Base-by-base conservation (phyloP, 2,329 filamentous ascomycete species). In the Helminthosporium solani region DNA sequence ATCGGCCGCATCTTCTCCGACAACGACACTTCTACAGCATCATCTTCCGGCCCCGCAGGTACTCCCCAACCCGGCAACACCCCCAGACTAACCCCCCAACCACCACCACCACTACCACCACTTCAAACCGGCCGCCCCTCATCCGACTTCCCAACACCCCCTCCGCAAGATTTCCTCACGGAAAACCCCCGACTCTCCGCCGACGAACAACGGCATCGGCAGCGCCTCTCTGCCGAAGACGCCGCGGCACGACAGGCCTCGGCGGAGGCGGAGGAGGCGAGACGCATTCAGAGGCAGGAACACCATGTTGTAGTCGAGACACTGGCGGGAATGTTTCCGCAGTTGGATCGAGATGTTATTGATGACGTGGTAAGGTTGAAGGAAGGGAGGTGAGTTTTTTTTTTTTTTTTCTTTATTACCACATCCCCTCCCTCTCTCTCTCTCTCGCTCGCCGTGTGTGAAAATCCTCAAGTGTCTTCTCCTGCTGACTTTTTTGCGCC, bases 351-450 rank as follows among this genome's bases (percentile, higher is more conserved):
- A 61, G 95, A 99, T 39, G 81, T 99, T 30, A 97, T 99, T 65
- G 91, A 91, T 61, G 94, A 99, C 73, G 94, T 99, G 33, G 94
- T 99, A 20, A 85, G 92, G 68, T 84, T 95, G 75, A 96, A 99
- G 73, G 86, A 96, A 71, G 95, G 94, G 66, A 83, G 89, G 90
- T 92, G 70, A 75, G 87, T 81, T 79, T 33, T 11, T 15, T 25
- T 7, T 14, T n/a, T n/a, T n/a, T n/a, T n/a, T n/a, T n/a, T n/a
- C n/a, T n/a, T n/a, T n/a, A n/a, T n/a, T n/a, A n/a, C n/a, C n/a
- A n/a, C n/a, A n/a, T n/a, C n/a, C n/a, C n/a, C n/a, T n/a, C n/a
- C n/a, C n/a, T n/a, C n/a, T n/a, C n/a, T n/a, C n/a, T n/a, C n/a
- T n/a, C n/a, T n/a, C n/a, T n/a, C n/a, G n/a, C n/a, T n/a, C n/a